Percentiles rank a stretch among this genome's conserved stretches.
These are phyloP conservation scores for Chaetomiaceae sp. DNA, from an alignment of 2,329 filamentous ascomycete species.

Conservation along the genomic window DNA sequence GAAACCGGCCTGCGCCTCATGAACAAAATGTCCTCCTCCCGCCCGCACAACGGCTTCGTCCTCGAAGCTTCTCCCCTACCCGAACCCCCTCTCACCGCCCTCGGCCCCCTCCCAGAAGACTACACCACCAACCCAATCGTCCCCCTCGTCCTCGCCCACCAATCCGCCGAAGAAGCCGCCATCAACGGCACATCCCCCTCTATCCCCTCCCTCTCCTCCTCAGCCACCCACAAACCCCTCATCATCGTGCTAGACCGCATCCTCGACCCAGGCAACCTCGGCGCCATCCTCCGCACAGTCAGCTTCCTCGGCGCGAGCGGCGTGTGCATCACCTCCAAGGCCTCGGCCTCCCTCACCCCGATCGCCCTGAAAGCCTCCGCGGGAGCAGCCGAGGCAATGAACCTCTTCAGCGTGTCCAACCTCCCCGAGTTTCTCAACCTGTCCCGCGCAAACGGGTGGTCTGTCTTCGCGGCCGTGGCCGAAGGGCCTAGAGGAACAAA, in stretches of 20 bases:
- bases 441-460: slow-evolving; percentile 72
- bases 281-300: slow-evolving; percentile 81
- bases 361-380: slow-evolving; percentile 83
- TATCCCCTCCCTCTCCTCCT: slow-evolving; percentile 36
- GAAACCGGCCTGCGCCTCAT: slow-evolving; percentile 63
- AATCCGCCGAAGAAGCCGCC: slow-evolving; percentile 67
- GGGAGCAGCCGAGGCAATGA: slow-evolving; percentile 78
- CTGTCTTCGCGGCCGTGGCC: slow-evolving; percentile 70
- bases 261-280: slow-evolving; percentile 83
- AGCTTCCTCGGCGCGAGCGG: slow-evolving; percentile 88
- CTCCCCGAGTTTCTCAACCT: slow-evolving; percentile 64
- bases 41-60: slow-evolving; percentile 86
- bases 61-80: slow-evolving; percentile 84
- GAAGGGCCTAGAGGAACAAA: slow-evolving; percentile 30
- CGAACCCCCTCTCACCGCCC: slow-evolving; percentile 58
- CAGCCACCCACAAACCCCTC: slow-evolving; percentile 54
- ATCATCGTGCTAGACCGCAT: slow-evolving; percentile 72
- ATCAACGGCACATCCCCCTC: slow-evolving; percentile 67
- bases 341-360: slow-evolving; percentile 69
- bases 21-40: slow-evolving; percentile 75
- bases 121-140: slow-evolving; percentile 48
- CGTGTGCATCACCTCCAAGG: slow-evolving; percentile 69
- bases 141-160: slow-evolving; percentile 55
- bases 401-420: slow-evolving; percentile 65
- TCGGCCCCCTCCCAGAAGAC: slow-evolving; percentile 48